Conservation (phyloP, 2,329 filamentous ascomycete species). For the Aureobasidium leucospermi region DNA sequence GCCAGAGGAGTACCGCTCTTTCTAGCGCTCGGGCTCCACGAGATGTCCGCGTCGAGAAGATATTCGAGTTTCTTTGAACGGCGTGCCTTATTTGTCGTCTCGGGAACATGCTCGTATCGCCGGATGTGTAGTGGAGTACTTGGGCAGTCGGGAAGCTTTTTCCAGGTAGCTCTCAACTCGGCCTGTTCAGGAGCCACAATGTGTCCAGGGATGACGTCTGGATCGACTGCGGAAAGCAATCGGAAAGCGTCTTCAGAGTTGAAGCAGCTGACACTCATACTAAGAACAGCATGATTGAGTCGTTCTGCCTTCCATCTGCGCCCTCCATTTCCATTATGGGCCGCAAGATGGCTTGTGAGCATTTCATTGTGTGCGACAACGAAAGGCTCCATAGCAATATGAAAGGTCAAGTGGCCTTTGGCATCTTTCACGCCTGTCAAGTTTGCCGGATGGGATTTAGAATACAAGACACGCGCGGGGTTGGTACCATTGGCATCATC, state of each 20-base stretch:
- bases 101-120: slow-evolving; percentile 17
- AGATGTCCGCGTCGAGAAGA: slow-evolving; percentile 21
- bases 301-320: slow-evolving; percentile 15
- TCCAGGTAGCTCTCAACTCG: slow-evolving; percentile 24
- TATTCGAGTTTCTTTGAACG: slow-evolving; percentile 19
- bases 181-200: slow-evolving; percentile 17
- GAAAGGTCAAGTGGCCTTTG: slow-evolving; percentile 19
- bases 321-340: slow-evolving; percentile 18
- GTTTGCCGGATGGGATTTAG: neutral
- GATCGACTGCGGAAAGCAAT: slow-evolving; percentile 23
- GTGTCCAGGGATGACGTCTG: slow-evolving; percentile 9
- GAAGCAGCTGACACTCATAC: slow-evolving; percentile 23
- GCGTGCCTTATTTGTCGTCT: neutral
- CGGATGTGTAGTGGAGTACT: slow-evolving; percentile 15
- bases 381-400: slow-evolving; percentile 22
- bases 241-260: slow-evolving; percentile 24
- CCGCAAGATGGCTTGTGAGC: slow-evolving; percentile 14
- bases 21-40: slow-evolving; percentile 14
- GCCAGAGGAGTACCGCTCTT: neutral
- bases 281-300: slow-evolving; percentile 18
- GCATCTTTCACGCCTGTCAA: slow-evolving; percentile 14
- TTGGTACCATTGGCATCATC: neutral
- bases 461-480: neutral
- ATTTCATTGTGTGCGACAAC: neutral
- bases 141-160: slow-evolving; percentile 25